A percentile compares a stretch with the other conserved stretches of the same genome.
Conservation (phyloP, 352 stramenopile species). For the Phytophthora sansomeana region DNA sequence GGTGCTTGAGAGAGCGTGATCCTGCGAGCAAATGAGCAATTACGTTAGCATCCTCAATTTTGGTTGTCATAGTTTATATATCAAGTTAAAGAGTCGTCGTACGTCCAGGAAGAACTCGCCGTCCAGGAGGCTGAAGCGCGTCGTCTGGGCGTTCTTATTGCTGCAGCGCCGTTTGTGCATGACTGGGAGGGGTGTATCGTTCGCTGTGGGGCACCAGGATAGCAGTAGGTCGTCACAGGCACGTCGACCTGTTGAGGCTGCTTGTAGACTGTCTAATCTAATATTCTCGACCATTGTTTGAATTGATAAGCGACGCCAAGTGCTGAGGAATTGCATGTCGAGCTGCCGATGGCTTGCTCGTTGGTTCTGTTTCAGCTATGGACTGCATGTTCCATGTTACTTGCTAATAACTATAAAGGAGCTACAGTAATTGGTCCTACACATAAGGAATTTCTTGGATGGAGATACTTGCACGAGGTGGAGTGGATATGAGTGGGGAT, state of each 20-base stretch:
- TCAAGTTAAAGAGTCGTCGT: conserved; percentile 30
- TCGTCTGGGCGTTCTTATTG: conserved; percentile 50
- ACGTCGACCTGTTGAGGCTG: background rate
- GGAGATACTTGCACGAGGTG: conserved; percentile 24
- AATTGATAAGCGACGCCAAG: background rate
- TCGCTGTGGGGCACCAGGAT: background rate
- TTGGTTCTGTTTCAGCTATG: background rate
- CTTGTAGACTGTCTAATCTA: background rate
- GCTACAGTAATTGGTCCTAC: background rate
- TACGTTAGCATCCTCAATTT: conserved; percentile 14
- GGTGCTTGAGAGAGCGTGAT: conserved; percentile 50
- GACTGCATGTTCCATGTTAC: conserved; percentile 8
- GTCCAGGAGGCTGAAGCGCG: conserved; percentile 92
- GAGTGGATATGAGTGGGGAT: background rate
- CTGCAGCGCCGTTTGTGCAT: conserved; percentile 41
- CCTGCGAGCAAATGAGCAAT: conserved; percentile 38
- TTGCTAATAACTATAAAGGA: conserved; percentile 3
- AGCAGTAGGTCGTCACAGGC: too few relatives aligned
- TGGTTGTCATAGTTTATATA: conserved; percentile 13
- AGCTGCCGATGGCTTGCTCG: conserved; percentile 12
- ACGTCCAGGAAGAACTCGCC: conserved; percentile 93
- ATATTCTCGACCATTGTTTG: too few relatives aligned
- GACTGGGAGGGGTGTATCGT: background rate
- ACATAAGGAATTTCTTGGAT: background rate
- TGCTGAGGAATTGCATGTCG: background rate